These are phyloP conservation scores for Usnea hakonensis DNA, from an alignment of 495 filamentous ascomycete species.

Conservation along the genomic window DNA sequence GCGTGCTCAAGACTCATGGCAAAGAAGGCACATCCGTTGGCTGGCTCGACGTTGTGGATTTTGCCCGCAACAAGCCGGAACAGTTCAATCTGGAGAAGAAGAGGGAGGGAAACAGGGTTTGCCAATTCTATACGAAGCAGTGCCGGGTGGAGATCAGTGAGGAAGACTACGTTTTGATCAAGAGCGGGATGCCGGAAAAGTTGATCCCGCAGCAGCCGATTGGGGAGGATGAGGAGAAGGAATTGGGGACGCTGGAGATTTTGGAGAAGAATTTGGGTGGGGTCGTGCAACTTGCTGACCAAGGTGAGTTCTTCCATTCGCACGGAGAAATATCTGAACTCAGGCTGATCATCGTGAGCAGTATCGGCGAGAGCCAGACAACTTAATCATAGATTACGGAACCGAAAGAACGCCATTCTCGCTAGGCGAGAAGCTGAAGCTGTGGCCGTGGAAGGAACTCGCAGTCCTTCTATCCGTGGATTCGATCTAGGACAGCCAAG, in stretches of 20 bases:
- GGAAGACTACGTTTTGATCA: constrained; percentile 76
- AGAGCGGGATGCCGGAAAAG: constrained; percentile 72
- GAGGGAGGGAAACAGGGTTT: constrained; percentile 58
- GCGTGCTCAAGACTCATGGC: constrained; percentile 55
- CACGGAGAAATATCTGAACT: not conserved
- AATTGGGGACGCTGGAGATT: constrained; percentile 75
- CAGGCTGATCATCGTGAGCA: constrained; percentile 25
- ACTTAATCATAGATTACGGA: constrained; percentile 72
- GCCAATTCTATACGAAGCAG: constrained; percentile 75
- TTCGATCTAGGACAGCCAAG: constrained; percentile 22
- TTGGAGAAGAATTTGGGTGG: constrained; percentile 65
- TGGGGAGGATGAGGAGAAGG: constrained; percentile 77
- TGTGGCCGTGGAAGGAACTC: constrained; percentile 27
- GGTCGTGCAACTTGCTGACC: constrained; percentile 72
- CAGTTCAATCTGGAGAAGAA: constrained; percentile 69
- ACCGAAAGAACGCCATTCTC: constrained; percentile 63
- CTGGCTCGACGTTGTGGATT: constrained; percentile 81
- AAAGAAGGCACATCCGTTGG: constrained; percentile 56
- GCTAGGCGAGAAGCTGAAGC: constrained; percentile 48
- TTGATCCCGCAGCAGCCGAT: constrained; percentile 77
- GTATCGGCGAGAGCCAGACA: constrained; percentile 74
- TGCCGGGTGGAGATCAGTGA: constrained; percentile 77
- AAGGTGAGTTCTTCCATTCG: constrained; percentile 47
- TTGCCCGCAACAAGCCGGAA: constrained; percentile 69
- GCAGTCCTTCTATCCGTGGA: constrained; percentile 27